Evolutionary conservation across 75 land plant species (phyloP), one percentile per base, ranked within the genome.

Genomic region (Isoetes taiwanensis): DNA sequence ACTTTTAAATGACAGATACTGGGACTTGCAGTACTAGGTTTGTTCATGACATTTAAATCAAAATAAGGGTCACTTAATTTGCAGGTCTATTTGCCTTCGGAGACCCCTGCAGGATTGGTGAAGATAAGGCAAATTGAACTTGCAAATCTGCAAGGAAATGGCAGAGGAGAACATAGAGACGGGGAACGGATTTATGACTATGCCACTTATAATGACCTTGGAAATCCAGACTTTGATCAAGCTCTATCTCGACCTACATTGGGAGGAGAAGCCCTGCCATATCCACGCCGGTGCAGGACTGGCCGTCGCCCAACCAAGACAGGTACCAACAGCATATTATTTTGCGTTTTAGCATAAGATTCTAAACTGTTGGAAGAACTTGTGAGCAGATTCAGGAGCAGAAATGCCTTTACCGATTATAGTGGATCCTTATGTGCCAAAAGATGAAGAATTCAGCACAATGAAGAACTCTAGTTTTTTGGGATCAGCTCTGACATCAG

Each of bases 381-480:
- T n/a, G n/a, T n/a, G n/a, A n/a, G n/a, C n/a, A n/a, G n/a, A n/a
- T n/a, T n/a, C n/a, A n/a, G n/a, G n/a, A n/a, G n/a, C n/a, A n/a
- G n/a, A n/a, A n/a, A n/a, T n/a, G n/a, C n/a, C n/a, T n/a, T n/a
- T n/a, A n/a, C n/a, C n/a, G n/a, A n/a, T n/a, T n/a, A n/a, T n/a
- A n/a, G n/a, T n/a, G n/a, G n/a, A n/a, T n/a, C n/a, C 80, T 33
- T 90, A 90, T 58, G 82, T 86, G 2, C 97, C 97, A 3, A 70
- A 82, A 20, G 97, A 90, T 50, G 97, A 90, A 63, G 41, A 71
- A 10, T 90, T 86, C 56, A 72, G 78, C 34, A 82, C 70, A 35
- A 17, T 82, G 26, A 89, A 85, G 73, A 62, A 73, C 69, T n/a
- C n/a, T n/a, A 61, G 80, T 17, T 76, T 76, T 53, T 52, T 73